phyloP scores from a whole-genome alignment of 2,329 filamentous ascomycete species.

The Podosphaera xanthii region DNA sequence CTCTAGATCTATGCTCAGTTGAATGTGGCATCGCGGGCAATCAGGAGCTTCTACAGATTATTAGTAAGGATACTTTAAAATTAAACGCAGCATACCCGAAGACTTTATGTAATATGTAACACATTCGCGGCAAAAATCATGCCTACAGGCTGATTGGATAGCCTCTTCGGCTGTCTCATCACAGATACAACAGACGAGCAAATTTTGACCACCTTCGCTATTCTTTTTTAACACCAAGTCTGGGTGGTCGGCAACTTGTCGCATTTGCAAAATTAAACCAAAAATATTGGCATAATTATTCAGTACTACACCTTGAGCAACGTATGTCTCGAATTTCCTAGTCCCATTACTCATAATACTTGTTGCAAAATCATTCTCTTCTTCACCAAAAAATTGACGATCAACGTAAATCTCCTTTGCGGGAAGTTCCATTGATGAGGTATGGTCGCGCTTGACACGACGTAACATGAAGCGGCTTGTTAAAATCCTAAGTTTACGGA shows the following conservation, averaged over 20 bases:
- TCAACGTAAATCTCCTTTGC: constrained; percentile 84
- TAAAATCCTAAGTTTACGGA: constrained; percentile 65
- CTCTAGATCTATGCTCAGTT: constrained; percentile 74
- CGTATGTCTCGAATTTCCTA: constrained; percentile 86
- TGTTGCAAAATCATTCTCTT: constrained; percentile 82
- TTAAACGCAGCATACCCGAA: constrained; percentile 31
- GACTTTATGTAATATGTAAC: constrained; percentile 61
- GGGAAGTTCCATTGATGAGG: constrained; percentile 83
- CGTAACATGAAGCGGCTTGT: constrained; percentile 91
- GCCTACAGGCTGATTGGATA: constrained; percentile 74
- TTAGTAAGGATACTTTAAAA: constrained; percentile 2
- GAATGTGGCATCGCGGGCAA: constrained; percentile 82
- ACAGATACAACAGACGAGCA: constrained; percentile 82
- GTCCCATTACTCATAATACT: constrained; percentile 87
- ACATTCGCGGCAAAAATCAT: constrained; percentile 74
- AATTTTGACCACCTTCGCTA: constrained; percentile 64
- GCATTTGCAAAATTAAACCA: constrained; percentile 97
- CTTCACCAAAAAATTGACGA: constrained; percentile 89
- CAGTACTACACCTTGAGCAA: constrained; percentile 76
- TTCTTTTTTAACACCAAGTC: constrained; percentile 84
- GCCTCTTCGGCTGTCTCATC: constrained; percentile 92
- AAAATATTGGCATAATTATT: constrained; percentile 99
- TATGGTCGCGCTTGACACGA: constrained; percentile 82
- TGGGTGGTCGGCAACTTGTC: constrained; percentile 89
- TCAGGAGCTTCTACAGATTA: constrained; percentile 29